Percentiles rank a stretch among this genome's conserved stretches.
Evolutionary conservation across 129 eudicot species (phyloP).

Genomic region (Gnaphalium uliginosum): DNA sequence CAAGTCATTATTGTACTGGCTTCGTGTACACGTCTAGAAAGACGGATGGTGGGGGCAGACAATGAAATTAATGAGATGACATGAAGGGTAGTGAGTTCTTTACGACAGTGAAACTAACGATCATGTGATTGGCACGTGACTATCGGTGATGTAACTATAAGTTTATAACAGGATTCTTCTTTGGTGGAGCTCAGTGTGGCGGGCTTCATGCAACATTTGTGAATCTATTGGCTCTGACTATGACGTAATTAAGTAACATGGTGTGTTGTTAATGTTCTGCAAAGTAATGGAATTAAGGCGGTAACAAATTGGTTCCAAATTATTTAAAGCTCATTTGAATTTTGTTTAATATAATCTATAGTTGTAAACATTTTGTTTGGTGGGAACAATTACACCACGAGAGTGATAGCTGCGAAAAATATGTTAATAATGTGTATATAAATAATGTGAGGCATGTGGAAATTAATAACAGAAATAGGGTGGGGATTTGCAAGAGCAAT

Average conservation of each 20-base stretch:
- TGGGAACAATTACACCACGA: background rate
- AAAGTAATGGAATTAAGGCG: background rate
- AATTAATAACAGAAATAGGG: background rate
- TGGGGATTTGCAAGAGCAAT: background rate
- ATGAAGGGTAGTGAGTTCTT: conserved; percentile 3
- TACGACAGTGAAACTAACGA: conserved; percentile 4
- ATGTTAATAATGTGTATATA: background rate
- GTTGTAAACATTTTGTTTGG: background rate
- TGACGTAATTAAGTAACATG: conserved; percentile 21
- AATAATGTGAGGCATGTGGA: conserved; percentile 13
- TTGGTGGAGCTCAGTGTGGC: conserved; percentile 27
- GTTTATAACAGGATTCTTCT: conserved; percentile 9
- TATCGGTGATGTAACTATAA: background rate
- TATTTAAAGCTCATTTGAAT: background rate
- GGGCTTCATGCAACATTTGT: conserved; percentile 13
- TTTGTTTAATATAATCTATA: background rate
- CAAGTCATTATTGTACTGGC: background rate
- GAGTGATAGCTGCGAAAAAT: background rate
- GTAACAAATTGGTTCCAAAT: background rate
- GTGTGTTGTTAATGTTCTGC: background rate
- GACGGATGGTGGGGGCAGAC: conserved; percentile 10
- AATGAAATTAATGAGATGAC: conserved; percentile 20
- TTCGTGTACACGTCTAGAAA: conserved; percentile 16
- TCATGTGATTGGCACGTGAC: conserved; percentile 35
- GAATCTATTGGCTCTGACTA: background rate